Evolutionary conservation across 1,284 basidiomycete species (phyloP).

Genomic region (Phellopilus nigrolimitatus): DNA sequence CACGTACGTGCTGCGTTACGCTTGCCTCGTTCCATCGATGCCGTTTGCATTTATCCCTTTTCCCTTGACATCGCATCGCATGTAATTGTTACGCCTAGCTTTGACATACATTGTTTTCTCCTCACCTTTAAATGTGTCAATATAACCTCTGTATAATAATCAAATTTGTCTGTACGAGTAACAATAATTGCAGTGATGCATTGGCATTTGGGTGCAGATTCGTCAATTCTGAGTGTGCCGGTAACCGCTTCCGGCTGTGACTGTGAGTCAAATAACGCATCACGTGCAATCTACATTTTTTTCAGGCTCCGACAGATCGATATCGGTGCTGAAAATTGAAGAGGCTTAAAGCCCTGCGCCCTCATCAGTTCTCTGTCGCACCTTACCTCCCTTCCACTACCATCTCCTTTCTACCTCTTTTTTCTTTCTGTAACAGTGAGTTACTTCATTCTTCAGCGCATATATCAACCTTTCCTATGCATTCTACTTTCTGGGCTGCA

Average conservation of each 20-base stretch:
- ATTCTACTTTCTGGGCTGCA: conserved; percentile 11
- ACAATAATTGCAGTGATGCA: no score
- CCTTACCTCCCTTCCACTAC: conserved; percentile 48
- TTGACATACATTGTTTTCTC: background rate
- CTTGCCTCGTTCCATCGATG: conserved; percentile 8
- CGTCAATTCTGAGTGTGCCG: no score
- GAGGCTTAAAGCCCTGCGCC: conserved; percentile 28
- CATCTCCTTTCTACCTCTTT: conserved; percentile 38
- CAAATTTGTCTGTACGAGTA: conserved; percentile 1
- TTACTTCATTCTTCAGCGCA: conserved; percentile 32
- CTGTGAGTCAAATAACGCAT: background rate
- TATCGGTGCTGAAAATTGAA: conserved; percentile 43
- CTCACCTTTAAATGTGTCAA: background rate
- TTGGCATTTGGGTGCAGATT: no score
- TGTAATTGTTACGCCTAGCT: background rate
- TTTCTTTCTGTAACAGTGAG: conserved; percentile 36
- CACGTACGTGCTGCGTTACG: background rate
- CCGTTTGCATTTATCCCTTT: background rate
- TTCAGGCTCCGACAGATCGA: conserved; percentile 37
- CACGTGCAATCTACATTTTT: conserved; percentile 12
- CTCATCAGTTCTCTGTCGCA: conserved; percentile 39
- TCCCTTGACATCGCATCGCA: background rate
- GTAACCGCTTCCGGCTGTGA: background rate
- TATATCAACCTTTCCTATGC: background rate
- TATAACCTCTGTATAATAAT: conserved; percentile 3